Evolutionary conservation across 805 yeast species (phyloP).

Genomic region (Saturnispora galanensis): DNA sequence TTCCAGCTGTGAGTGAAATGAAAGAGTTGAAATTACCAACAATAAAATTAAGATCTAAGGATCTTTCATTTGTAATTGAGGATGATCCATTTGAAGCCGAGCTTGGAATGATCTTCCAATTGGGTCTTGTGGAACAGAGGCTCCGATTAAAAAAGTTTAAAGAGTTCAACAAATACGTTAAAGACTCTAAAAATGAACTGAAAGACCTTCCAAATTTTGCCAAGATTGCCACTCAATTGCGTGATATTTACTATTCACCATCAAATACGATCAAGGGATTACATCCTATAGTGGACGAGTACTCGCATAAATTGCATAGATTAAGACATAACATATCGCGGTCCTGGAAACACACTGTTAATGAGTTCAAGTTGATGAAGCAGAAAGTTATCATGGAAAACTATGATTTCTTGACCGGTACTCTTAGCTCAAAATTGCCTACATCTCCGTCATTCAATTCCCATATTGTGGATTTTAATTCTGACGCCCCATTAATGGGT

Average conservation of each 20-base stretch:
- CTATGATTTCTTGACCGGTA: slow-evolving; percentile 34
- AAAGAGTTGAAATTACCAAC: slow-evolving; percentile 30
- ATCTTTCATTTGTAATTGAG: slow-evolving; percentile 40
- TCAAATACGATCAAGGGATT: background rate
- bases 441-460: slow-evolving; percentile 35
- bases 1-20: slow-evolving; percentile 30
- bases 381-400: slow-evolving; percentile 32
- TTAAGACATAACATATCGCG: slow-evolving; percentile 29
- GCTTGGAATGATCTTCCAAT: slow-evolving; percentile 44
- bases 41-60: slow-evolving; percentile 32
- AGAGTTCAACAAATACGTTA: slow-evolving; percentile 12
- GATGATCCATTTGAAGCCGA: slow-evolving; percentile 61
- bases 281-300: slow-evolving; percentile 5
- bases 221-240: background rate
- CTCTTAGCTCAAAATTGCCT: slow-evolving; percentile 20
- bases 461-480: slow-evolving; percentile 36
- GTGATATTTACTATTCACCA: background rate
- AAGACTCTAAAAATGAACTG: background rate
- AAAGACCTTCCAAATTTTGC: background rate
- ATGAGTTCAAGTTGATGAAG: slow-evolving; percentile 34
- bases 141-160: slow-evolving; percentile 34
- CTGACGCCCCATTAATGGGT: slow-evolving; percentile 41
- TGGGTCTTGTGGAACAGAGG: slow-evolving; percentile 50
- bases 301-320: slow-evolving; percentile 14
- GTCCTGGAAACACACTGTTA: slow-evolving; percentile 63